Conservation (phyloP, 108 stramenopile genomes). For the Cyclotella baltica region DNA sequence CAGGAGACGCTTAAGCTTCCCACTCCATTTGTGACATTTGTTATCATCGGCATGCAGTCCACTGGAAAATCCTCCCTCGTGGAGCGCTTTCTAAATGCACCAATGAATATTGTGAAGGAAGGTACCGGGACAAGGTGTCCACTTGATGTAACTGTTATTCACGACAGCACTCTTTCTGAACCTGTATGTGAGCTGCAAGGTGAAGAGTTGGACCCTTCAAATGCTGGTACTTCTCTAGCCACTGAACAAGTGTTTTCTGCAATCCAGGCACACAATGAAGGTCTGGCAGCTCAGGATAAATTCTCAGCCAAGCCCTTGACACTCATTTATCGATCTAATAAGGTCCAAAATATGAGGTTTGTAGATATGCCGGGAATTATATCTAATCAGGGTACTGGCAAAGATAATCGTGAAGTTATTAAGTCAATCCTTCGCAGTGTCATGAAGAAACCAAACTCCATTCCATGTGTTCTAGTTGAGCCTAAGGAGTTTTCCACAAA, state of each 20-base stretch:
- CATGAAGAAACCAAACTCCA: constrained; percentile 70
- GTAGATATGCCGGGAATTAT: constrained; percentile 74
- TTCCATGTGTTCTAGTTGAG: constrained; percentile 77
- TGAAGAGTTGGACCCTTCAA: constrained; percentile 46
- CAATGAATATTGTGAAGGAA: constrained; percentile 80
- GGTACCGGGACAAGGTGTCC: constrained; percentile 84
- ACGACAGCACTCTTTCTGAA: constrained; percentile 47
- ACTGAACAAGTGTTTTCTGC: constrained; percentile 67
- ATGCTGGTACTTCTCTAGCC: constrained; percentile 49
- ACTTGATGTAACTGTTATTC: constrained; percentile 78
- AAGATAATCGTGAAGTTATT: constrained; percentile 79
- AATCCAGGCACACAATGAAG: constrained; percentile 68
- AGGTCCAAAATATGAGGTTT: constrained; percentile 82
- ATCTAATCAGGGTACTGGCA: constrained; percentile 66
- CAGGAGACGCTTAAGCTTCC: constrained; percentile 60
- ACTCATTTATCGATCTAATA: constrained; percentile 67
- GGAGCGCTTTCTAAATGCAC: constrained; percentile 77
- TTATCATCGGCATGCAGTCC: constrained; percentile 81
- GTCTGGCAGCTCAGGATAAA: constrained; percentile 61
- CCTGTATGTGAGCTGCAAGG: constrained; percentile 70
- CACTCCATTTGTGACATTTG: constrained; percentile 82
- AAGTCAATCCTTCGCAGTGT: constrained; percentile 67
- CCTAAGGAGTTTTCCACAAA: constrained; percentile 81
- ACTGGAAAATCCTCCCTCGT: constrained; percentile 78
- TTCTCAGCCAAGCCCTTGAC: constrained; percentile 65